A percentile compares a stretch with the other conserved stretches of the same genome.
Conservation (phyloP, 169 alveolate genomes). For the Haemoproteus tartakovskyi region DNA sequence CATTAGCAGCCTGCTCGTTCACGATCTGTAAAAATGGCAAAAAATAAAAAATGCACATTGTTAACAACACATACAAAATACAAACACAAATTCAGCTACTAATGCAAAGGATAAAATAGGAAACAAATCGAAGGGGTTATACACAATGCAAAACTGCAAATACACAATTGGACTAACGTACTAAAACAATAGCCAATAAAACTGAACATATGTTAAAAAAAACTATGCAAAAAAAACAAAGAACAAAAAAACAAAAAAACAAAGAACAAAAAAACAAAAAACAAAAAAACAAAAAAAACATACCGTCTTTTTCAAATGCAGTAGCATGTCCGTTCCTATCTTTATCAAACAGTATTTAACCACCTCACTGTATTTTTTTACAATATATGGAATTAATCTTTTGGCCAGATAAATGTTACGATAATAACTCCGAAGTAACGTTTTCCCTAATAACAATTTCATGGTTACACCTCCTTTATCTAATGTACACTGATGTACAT, state of each 20-base stretch:
- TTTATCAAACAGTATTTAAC: conserved; percentile 62
- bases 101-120: too few species aligned
- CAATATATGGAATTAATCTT: conserved; percentile 46
- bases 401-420: conserved; percentile 59
- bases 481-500: conserved; percentile 81
- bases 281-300: too few species aligned
- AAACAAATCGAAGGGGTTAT: too few species aligned
- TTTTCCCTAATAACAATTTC: conserved; percentile 72
- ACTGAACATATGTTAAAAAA: too few species aligned
- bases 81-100: too few species aligned
- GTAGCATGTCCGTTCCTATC: conserved; percentile 58
- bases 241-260: too few species aligned
- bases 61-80: too few species aligned
- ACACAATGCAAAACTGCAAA: too few species aligned
- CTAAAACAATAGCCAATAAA: too few species aligned
- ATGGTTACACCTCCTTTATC: conserved; percentile 76
- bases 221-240: too few species aligned
- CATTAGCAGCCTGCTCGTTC: conserved; percentile 63
- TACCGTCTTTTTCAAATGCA: conserved; percentile 65
- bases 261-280: too few species aligned
- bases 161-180: too few species aligned
- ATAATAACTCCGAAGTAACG: conserved; percentile 65
- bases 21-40: conserved; percentile 25
- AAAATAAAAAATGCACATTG: background rate
- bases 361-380: conserved; percentile 51